Evolutionary conservation across 768 basidiomycete species (phyloP).

Genomic region (Termitomyces sp.): DNA sequence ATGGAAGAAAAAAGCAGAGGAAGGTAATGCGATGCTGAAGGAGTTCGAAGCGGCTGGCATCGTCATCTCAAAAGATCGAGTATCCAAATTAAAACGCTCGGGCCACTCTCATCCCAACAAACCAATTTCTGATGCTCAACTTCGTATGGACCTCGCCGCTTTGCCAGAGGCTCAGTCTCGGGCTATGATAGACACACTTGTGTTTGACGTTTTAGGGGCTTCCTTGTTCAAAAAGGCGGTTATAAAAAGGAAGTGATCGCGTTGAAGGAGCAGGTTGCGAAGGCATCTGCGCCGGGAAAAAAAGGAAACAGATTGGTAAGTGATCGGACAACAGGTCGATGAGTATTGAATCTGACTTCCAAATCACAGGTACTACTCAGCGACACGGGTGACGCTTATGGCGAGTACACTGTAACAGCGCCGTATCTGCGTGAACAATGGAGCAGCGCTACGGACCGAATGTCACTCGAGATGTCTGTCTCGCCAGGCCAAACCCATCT

Average conservation of each 20-base stretch:
- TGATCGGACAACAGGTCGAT: neutral
- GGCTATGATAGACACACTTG: constrained; percentile 2
- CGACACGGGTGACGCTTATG: neutral
- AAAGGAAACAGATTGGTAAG: neutral
- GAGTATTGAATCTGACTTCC: neutral
- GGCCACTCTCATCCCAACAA: neutral
- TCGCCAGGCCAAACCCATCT: constrained; percentile 20
- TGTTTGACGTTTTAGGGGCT: constrained; percentile 2
- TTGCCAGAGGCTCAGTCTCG: constrained; percentile 6
- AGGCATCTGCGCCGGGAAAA: neutral
- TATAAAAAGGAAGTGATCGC: neutral
- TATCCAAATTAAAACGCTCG: neutral
- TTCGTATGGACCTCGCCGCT: constrained; percentile 7
- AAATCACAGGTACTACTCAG: neutral
- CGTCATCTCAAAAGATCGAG: neutral
- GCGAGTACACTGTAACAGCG: neutral
- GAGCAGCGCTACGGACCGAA: neutral
- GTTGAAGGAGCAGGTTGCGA: neutral
- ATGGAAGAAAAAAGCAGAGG: constrained; percentile 5
- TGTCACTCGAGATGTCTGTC: constrained; percentile 17
- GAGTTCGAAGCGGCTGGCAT: constrained; percentile 5
- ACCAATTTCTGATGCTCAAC: neutral
- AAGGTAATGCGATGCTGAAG: constrained; percentile 9
- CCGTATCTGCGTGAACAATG: constrained; percentile 7
- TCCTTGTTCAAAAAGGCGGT: neutral